phyloP scores from a whole-genome alignment of 805 yeast species.

The Kazachstania kunashirensis region DNA sequence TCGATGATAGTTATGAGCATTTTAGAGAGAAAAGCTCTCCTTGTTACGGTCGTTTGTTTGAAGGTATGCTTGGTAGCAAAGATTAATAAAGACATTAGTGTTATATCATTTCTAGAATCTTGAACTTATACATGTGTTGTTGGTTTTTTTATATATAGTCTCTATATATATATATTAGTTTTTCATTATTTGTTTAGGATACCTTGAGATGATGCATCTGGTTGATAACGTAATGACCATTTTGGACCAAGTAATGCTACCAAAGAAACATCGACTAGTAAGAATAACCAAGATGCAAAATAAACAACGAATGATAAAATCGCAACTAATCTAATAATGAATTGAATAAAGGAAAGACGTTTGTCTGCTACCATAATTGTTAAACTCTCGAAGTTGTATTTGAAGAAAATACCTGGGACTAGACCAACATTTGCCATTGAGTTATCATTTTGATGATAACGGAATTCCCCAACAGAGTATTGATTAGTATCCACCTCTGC shows the following conservation, averaged over 20 bases:
- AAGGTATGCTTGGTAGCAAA: constrained; percentile 37
- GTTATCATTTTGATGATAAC: constrained; percentile 18
- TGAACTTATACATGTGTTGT: not conserved
- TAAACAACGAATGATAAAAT: constrained; percentile 75
- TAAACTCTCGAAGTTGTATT: constrained; percentile 84
- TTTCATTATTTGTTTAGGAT: constrained; percentile 12
- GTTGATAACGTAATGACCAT: constrained; percentile 31
- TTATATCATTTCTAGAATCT: not conserved
- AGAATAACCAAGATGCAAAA: constrained; percentile 55
- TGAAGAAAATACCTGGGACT: constrained; percentile 72
- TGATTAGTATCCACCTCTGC: constrained; percentile 71
- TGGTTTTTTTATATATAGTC: not conserved
- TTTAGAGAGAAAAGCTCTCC: constrained; percentile 33
- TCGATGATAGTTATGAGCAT: constrained; percentile 43
- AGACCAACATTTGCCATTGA: constrained; percentile 11
- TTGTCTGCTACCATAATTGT: constrained; percentile 57
- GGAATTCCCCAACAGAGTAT: constrained; percentile 59
- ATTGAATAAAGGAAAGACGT: constrained; percentile 68
- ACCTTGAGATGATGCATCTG: constrained; percentile 21
- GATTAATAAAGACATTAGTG: constrained; percentile 1
- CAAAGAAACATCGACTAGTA: constrained; percentile 45
- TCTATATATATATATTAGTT: not conserved
- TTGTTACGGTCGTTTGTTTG: constrained; percentile 44
- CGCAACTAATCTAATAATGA: constrained; percentile 68
- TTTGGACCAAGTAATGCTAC: constrained; percentile 49